These are phyloP conservation scores for Hypomontagnella submonticulosa DNA, from an alignment of 495 filamentous ascomycete genomes.

Conservation along the genomic window DNA sequence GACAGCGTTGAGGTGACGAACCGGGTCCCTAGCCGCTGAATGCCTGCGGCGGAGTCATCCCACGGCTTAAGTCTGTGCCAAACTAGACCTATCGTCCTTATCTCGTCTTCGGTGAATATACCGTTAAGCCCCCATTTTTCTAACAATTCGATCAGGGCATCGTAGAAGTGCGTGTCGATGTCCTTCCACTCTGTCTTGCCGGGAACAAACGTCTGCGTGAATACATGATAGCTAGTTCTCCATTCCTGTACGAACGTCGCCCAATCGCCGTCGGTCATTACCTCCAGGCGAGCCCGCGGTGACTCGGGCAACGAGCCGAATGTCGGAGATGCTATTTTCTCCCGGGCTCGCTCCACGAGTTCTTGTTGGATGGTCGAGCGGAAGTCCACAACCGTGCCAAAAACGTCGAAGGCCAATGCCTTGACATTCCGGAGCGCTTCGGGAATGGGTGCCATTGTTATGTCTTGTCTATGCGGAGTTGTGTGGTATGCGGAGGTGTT, in stretches of 20 bases:
- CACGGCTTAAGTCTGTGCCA: slow-evolving; percentile 81
- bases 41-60: slow-evolving; percentile 69
- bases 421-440: slow-evolving; percentile 48
- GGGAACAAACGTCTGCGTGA: slow-evolving; percentile 66
- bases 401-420: slow-evolving; percentile 69
- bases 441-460: slow-evolving; percentile 29
- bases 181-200: slow-evolving; percentile 59
- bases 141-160: slow-evolving; percentile 68
- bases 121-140: slow-evolving; percentile 61
- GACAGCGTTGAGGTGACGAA: slow-evolving; percentile 74
- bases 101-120: slow-evolving; percentile 69
- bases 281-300: slow-evolving; percentile 59
- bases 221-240: slow-evolving; percentile 70
- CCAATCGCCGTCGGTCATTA: slow-evolving; percentile 69
- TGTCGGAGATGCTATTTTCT: slow-evolving; percentile 51
- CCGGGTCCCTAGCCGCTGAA: slow-evolving; percentile 63
- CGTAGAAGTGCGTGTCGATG: slow-evolving; percentile 75
- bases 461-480: neutral
- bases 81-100: slow-evolving; percentile 64
- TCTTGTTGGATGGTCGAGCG: slow-evolving; percentile 67
- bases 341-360: slow-evolving; percentile 60
- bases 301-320: slow-evolving; percentile 55
- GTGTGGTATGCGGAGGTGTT: neutral
- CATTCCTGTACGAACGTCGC: slow-evolving; percentile 71
- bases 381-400: slow-evolving; percentile 84